A percentile compares a stretch with the other conserved stretches of the same genome.
Conservation (phyloP, 805 yeast genomes). For the Ogataea paraovalis region DNA sequence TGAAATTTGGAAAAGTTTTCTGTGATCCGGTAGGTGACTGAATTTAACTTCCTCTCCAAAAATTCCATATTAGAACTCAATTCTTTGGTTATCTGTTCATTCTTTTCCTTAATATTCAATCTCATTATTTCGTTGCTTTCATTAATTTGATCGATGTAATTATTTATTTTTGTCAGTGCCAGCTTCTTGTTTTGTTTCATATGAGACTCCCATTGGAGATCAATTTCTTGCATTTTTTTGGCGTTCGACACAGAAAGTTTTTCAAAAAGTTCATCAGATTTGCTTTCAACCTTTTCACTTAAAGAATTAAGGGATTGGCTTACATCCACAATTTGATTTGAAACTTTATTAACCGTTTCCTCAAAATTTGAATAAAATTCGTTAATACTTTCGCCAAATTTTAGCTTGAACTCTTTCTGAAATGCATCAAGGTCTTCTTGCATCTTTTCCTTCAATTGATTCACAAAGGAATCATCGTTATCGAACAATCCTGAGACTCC, state of each 20-base stretch:
- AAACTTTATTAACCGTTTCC: constrained; percentile 1
- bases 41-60: constrained; percentile 5
- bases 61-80: constrained; percentile 1
- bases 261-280: constrained; percentile 1
- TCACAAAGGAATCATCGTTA: constrained; percentile 2
- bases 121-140: constrained; percentile 5
- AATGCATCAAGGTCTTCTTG: constrained; percentile 4
- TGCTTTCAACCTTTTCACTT: constrained; percentile 1
- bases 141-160: constrained; percentile 1
- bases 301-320: not conserved
- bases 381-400: not conserved
- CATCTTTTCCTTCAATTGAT: constrained; percentile 4
- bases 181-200: constrained; percentile 1
- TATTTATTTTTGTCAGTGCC: constrained; percentile 1
- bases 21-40: constrained; percentile 4
- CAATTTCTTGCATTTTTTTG: constrained; percentile 1
- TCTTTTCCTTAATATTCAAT: not conserved
- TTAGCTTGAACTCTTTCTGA: not conserved
- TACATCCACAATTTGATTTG: not conserved
- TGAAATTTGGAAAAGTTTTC: constrained; percentile 7
- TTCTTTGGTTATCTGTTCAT: not conserved
- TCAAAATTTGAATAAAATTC: constrained; percentile 1
- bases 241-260: constrained; percentile 3
- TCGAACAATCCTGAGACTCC: constrained; percentile 1
- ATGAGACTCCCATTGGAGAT: constrained; percentile 2